phyloP scores from a whole-genome alignment of 2,329 filamentous ascomycete species.

The Ciborinia camelliae region DNA sequence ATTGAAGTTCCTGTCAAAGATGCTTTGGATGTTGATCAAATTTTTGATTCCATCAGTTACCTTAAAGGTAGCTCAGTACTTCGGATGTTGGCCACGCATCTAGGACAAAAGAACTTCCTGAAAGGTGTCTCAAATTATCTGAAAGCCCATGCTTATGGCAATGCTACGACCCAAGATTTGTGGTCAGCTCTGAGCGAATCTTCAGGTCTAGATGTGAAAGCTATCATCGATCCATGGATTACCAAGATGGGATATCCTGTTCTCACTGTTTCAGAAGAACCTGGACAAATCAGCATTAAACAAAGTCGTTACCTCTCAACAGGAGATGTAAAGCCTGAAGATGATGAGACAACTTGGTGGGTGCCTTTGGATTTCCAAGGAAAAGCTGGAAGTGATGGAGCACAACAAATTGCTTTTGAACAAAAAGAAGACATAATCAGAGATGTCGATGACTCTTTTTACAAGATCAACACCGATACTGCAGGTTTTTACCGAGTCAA shows the following conservation, averaged over 20 bases:
- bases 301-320: conserved; percentile 89
- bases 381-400: conserved; percentile 60
- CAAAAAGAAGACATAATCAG: conserved; percentile 73
- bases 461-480: conserved; percentile 72
- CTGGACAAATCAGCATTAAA: conserved; percentile 74
- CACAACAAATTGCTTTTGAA: conserved; percentile 66
- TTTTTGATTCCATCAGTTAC: conserved; percentile 96
- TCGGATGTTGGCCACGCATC: conserved; percentile 89
- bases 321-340: conserved; percentile 85
- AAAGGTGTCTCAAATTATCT: conserved; percentile 88
- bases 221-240: conserved; percentile 93
- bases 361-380: conserved; percentile 83
- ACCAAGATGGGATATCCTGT: conserved; percentile 93
- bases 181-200: conserved; percentile 86
- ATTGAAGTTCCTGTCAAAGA: conserved; percentile 95
- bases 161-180: conserved; percentile 87
- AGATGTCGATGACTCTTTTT: conserved; percentile 75
- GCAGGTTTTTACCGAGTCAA: conserved; percentile 91
- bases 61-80: conserved; percentile 95
- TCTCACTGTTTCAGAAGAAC: conserved; percentile 78
- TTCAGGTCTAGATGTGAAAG: conserved; percentile 80
- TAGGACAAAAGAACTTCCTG: conserved; percentile 84
- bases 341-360: conserved; percentile 95
- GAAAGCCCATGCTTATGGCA: conserved; percentile 79
- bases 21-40: conserved; percentile 93